Conservation (phyloP, 2,329 filamentous ascomycete genomes). For the Cyanodermella asteris region DNA sequence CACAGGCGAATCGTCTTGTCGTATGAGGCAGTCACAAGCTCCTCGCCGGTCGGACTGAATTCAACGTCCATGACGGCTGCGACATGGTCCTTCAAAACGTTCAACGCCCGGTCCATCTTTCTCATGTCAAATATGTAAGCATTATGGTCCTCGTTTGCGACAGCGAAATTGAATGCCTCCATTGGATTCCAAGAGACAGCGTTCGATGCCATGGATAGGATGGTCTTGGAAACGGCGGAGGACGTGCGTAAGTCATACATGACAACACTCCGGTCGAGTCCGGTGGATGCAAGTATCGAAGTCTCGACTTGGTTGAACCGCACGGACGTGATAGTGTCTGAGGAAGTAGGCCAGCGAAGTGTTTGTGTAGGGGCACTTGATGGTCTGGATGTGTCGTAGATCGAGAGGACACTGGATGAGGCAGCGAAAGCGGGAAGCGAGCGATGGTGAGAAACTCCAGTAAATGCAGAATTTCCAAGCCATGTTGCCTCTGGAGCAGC, state of each 20-base stretch:
- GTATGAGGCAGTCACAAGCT: conserved; percentile 75
- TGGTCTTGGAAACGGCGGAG: conserved; percentile 57
- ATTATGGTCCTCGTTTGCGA: conserved; percentile 89
- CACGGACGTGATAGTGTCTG: conserved; percentile 75
- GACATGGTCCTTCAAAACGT: conserved; percentile 77
- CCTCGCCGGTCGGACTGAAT: conserved; percentile 83
- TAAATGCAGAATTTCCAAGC: conserved; percentile 66
- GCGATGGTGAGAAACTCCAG: conserved; percentile 63
- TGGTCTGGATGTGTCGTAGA: conserved; percentile 71
- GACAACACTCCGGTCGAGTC: conserved; percentile 66
- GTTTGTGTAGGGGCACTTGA: conserved; percentile 59
- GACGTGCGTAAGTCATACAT: conserved; percentile 83
- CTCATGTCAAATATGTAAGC: conserved; percentile 86
- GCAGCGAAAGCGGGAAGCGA: conserved; percentile 55
- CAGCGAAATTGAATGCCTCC: conserved; percentile 87
- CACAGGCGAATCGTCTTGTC: conserved; percentile 75
- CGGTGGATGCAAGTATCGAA: conserved; percentile 66
- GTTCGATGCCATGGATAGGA: conserved; percentile 67
- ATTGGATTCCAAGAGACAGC: conserved; percentile 84
- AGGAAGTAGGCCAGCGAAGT: conserved; percentile 65
- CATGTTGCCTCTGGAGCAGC: conserved; percentile 62
- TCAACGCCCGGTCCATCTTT: conserved; percentile 67
- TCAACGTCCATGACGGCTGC: conserved; percentile 91
- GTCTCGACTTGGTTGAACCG: conserved; percentile 90
- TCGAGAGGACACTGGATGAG: conserved; percentile 54